Evolutionary conservation across 2,329 filamentous ascomycete genomes (phyloP).

Genomic region (Ophiostoma himal-ulmi): DNA sequence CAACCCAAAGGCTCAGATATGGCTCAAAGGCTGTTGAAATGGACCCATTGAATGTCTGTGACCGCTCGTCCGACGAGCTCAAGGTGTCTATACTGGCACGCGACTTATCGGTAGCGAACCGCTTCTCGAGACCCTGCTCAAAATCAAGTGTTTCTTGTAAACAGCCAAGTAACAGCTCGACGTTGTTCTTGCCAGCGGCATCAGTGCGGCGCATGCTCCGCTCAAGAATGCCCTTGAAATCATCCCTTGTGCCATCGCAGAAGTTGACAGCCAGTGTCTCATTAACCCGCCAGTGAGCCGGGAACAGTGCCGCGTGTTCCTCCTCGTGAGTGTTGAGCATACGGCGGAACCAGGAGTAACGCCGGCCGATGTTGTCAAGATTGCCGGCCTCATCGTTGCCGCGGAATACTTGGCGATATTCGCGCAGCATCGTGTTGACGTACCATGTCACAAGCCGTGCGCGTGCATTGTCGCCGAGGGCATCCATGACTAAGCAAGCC

Average conservation of each 20-base stretch:
- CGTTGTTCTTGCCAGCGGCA: constrained; percentile 51
- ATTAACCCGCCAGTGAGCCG: constrained; percentile 78
- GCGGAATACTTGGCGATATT: constrained; percentile 92
- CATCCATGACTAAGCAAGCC: constrained; percentile 90
- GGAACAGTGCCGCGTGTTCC: constrained; percentile 85
- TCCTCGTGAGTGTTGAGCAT: constrained; percentile 95
- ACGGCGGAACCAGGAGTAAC: constrained; percentile 94
- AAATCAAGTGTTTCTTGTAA: constrained; percentile 76
- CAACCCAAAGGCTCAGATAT: constrained; percentile 94
- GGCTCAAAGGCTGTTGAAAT: constrained; percentile 97
- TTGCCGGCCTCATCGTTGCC: constrained; percentile 95
- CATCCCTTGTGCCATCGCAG: constrained; percentile 90
- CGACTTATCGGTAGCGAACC: constrained; percentile 56
- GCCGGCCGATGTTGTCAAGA: constrained; percentile 88
- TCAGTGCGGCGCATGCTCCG: constrained; percentile 74
- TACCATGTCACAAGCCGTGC: constrained; percentile 89
- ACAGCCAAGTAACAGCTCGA: constrained; percentile 46
- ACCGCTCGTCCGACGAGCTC: constrained; percentile 68
- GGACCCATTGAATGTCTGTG: constrained; percentile 75
- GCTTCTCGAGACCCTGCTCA: constrained; percentile 81
- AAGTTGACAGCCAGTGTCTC: constrained; percentile 87
- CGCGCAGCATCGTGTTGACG: constrained; percentile 90
- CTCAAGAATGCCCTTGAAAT: constrained; percentile 89
- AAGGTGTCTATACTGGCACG: constrained; percentile 86
- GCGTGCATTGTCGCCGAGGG: constrained; percentile 80